Evolutionary conservation across 1,284 basidiomycete species (phyloP).

Genomic region (Ganoderma meredithae): DNA sequence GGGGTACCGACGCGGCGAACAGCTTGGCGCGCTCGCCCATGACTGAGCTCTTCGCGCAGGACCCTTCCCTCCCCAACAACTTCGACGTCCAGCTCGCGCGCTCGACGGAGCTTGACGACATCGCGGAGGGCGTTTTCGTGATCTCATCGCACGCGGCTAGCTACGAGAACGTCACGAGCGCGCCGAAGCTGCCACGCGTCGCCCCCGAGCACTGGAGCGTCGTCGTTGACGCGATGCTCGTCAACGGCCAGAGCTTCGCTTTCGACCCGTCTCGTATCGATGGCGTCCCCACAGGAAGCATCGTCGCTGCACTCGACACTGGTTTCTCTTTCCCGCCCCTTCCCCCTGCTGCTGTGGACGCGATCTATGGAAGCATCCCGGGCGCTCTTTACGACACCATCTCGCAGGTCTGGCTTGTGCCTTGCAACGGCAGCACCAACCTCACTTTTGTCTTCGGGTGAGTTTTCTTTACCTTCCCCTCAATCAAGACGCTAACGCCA

Average conservation of each 20-base stretch:
- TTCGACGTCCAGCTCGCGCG: constrained; percentile 42
- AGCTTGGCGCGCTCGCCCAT: constrained; percentile 25
- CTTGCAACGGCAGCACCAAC: constrained; percentile 36
- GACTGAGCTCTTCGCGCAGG: constrained; percentile 42
- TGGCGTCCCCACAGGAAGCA: constrained; percentile 37
- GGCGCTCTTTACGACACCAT: constrained; percentile 36
- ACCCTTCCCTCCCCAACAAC: constrained; percentile 35
- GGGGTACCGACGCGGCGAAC: constrained; percentile 37
- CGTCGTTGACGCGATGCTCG: constrained; percentile 39
- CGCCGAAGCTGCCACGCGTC: constrained; percentile 50
- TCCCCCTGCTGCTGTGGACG: constrained; percentile 38
- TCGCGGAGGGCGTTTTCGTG: constrained; percentile 40
- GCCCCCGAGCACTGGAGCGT: constrained; percentile 48
- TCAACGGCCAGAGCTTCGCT: constrained; percentile 39
- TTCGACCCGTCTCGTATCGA: constrained; percentile 40
- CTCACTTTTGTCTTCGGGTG: constrained; percentile 41
- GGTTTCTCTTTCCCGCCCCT: constrained; percentile 42
- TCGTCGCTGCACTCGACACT: constrained; percentile 42
- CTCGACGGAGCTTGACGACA: constrained; percentile 34
- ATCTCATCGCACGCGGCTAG: constrained; percentile 40
- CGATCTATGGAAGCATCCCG: constrained; percentile 41
- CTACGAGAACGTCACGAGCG: constrained; percentile 34
- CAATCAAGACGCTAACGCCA: not conserved
- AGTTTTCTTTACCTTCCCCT: constrained; percentile 9
- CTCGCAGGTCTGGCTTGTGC: constrained; percentile 35